Percentiles rank a stretch among this genome's conserved stretches.
phyloP scores from a whole-genome alignment of 345 rosid species.

The Syzygium aromaticum region DNA sequence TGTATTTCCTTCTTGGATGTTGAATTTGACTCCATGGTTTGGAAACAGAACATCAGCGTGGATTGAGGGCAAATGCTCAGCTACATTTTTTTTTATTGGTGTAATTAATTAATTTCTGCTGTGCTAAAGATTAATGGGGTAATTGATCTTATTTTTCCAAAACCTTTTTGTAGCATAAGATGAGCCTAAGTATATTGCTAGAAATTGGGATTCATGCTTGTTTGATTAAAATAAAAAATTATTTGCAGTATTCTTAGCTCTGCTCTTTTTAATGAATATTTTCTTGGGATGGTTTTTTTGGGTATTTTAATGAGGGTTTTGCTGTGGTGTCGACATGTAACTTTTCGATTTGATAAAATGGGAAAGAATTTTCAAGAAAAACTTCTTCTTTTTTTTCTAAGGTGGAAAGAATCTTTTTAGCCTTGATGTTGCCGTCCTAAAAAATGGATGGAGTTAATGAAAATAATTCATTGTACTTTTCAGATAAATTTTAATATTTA shows the following conservation, averaged over 20 bases:
- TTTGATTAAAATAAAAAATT: neutral
- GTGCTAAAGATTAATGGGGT: neutral
- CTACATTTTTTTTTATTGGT: neutral
- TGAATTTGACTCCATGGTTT: neutral
- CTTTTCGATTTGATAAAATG: neutral
- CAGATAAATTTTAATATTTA: neutral
- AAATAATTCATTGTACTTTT: neutral
- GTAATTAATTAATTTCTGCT: neutral
- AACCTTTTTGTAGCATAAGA: neutral
- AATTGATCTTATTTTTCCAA: neutral
- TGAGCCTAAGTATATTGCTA: neutral
- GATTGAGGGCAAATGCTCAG: neutral
- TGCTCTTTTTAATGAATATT: neutral
- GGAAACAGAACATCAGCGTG: neutral
- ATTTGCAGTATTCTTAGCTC: neutral
- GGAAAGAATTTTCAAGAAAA: neutral
- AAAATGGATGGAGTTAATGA: too few species aligned
- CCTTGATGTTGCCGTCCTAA: too few species aligned
- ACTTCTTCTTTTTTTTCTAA: neutral
- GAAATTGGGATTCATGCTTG: neutral
- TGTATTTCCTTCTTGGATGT: neutral
- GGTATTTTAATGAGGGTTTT: fast-evolving
- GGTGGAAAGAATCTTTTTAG: too few species aligned
- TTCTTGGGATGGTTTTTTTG: neutral
- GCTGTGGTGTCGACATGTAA: neutral